Evolutionary conservation across 2,329 filamentous ascomycete genomes (phyloP).

Genomic region (Colletotrichum sp.): DNA sequence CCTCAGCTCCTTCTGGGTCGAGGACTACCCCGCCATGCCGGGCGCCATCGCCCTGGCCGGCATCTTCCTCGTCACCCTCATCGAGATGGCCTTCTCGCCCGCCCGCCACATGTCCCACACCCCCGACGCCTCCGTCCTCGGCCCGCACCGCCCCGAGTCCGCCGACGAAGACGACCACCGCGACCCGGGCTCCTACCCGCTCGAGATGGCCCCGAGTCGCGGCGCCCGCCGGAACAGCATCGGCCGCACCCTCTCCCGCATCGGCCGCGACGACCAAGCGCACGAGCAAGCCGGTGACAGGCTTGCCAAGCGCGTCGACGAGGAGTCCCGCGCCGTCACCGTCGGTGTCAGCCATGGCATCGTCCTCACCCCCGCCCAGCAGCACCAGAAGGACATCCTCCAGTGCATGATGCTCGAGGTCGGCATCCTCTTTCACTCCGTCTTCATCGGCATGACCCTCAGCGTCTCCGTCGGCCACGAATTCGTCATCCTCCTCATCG

Average conservation of each 20-base stretch:
- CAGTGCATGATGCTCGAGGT: slow-evolving; percentile 82
- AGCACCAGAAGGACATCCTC: slow-evolving; percentile 68
- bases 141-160: slow-evolving; percentile 12
- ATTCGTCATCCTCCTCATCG: slow-evolving; percentile 80
- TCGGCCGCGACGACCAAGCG: background rate
- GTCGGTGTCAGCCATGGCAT: slow-evolving; percentile 11
- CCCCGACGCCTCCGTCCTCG: slow-evolving; percentile 30
- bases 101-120: slow-evolving; percentile 32
- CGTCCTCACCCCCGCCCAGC: slow-evolving; percentile 54
- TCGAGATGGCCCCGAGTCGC: background rate
- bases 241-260: slow-evolving; percentile 12
- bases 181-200: background rate
- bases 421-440: slow-evolving; percentile 78
- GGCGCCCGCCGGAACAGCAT: background rate
- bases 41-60: slow-evolving; percentile 81
- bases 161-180: background rate
- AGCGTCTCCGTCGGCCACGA: slow-evolving; percentile 78
- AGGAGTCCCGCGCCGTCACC: background rate
- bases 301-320: slow-evolving; percentile 26
- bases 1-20: slow-evolving; percentile 76
- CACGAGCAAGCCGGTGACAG: background rate
- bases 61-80: slow-evolving; percentile 77
- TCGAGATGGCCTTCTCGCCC: slow-evolving; percentile 74
- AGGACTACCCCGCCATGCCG: slow-evolving; percentile 77
- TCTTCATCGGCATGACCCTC: slow-evolving; percentile 86